These are phyloP conservation scores for Allium sativum DNA, from an alignment of 106 monocot genomes.

Conservation along the genomic window DNA sequence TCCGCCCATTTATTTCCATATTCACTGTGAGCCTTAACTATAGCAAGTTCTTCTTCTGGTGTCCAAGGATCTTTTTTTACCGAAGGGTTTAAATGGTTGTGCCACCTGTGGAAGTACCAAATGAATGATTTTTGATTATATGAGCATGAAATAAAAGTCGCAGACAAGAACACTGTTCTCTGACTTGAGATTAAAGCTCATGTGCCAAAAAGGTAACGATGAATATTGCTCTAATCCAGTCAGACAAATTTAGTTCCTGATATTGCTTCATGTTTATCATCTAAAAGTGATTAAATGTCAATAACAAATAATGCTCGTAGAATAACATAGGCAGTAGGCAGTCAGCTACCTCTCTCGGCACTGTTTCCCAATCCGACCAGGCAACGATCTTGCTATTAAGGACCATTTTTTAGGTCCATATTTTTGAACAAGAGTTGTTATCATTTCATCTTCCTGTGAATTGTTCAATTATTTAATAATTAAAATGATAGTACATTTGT, in stretches of 20 bases:
- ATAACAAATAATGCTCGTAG: background rate
- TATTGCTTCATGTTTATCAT: background rate
- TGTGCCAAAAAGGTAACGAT: background rate
- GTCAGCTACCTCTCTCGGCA: constrained; percentile 59
- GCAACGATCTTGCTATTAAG: constrained; percentile 51
- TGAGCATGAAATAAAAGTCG: background rate
- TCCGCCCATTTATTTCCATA: constrained; percentile 96
- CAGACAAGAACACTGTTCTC: background rate
- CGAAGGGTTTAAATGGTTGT: constrained; percentile 86
- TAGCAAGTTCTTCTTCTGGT: constrained; percentile 59
- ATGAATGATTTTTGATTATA: constrained; percentile 1
- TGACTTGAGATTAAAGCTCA: background rate
- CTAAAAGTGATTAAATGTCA: background rate
- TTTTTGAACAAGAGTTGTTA: constrained; percentile 39
- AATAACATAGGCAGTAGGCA: background rate
- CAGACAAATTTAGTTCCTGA: background rate
- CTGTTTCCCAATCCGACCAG: constrained; percentile 78
- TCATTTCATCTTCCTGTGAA: constrained; percentile 64
- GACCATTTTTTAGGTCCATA: constrained; percentile 82
- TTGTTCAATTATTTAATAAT: background rate
- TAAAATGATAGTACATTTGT: background rate
- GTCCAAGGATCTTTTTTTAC: constrained; percentile 93
- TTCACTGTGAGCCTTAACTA: constrained; percentile 58
- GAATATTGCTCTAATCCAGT: background rate
- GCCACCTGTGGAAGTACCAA: constrained; percentile 53